These are phyloP conservation scores for Coemansia sp. DNA, from an alignment of 192 early-diverging fungal genomes.

Conservation along the genomic window DNA sequence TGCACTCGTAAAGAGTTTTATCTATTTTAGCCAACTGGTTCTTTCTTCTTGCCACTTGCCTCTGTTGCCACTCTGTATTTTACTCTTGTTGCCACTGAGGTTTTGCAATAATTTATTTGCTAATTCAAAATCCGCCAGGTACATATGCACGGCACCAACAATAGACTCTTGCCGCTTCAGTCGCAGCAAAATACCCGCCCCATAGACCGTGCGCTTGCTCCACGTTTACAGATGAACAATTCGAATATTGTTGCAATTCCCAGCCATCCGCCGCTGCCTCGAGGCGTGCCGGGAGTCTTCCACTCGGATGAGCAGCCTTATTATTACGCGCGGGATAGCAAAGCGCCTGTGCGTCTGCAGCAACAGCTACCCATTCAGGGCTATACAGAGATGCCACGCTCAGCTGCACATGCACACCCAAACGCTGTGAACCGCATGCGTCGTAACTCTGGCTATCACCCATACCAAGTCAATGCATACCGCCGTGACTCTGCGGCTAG, in stretches of 20 bases:
- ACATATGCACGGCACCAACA: neutral
- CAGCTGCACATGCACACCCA: neutral
- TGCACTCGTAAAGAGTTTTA: neutral
- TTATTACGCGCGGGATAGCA: slow-evolving; percentile 17
- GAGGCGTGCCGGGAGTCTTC: slow-evolving; percentile 41
- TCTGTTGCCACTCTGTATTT: neutral
- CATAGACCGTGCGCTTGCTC: neutral
- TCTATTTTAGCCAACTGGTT: neutral
- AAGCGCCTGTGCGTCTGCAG: slow-evolving; percentile 16
- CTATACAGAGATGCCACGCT: slow-evolving; percentile 1
- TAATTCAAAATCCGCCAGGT: neutral
- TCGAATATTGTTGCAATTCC: slow-evolving; percentile 46
- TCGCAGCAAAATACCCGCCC: neutral
- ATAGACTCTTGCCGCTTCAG: neutral
- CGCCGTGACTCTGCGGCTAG: slow-evolving; percentile 16
- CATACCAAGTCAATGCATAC: neutral
- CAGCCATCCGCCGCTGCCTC: slow-evolving; percentile 42
- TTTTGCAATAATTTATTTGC: neutral
- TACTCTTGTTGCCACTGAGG: neutral
- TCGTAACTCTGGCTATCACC: neutral
- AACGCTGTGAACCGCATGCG: slow-evolving; percentile 1
- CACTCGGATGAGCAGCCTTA: slow-evolving; percentile 30
- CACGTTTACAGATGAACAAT: slow-evolving; percentile 14
- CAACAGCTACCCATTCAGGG: neutral
- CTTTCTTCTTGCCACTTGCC: neutral